A percentile compares a stretch with the other conserved stretches of the same genome.
Conservation (phyloP, 2,329 filamentous ascomycete species). For the Ophiobolus disseminans region DNA sequence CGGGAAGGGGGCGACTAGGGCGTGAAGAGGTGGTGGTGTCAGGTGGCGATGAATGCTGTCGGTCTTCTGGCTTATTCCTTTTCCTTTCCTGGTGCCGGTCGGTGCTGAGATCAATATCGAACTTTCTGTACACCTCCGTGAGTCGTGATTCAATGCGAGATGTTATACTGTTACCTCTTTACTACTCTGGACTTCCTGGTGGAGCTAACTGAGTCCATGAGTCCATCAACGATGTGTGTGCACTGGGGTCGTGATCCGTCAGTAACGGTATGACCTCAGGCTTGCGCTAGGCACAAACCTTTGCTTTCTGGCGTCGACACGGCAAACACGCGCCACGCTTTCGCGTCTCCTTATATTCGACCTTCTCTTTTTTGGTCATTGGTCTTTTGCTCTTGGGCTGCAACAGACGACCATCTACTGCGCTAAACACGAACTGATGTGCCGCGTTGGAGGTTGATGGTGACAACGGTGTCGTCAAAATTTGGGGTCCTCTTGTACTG, state of each 20-base stretch:
- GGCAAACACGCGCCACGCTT: conserved; percentile 35
- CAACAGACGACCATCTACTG: conserved; percentile 23
- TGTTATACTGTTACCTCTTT: no score
- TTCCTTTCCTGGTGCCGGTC: not conserved
- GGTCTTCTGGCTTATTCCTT: no score
- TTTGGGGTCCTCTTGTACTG: not conserved
- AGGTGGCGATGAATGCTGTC: no score
- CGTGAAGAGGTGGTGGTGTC: no score
- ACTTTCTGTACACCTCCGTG: no score
- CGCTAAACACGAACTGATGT: conserved; percentile 35
- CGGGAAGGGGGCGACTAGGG: no score
- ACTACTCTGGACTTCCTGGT: no score
- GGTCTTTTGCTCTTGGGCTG: conserved; percentile 34
- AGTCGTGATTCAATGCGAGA: no score
- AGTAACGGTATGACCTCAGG: no score
- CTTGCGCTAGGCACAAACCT: conserved; percentile 17
- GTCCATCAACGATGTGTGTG: not conserved
- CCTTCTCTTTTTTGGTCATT: conserved; percentile 35
- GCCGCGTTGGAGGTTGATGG: conserved; percentile 2
- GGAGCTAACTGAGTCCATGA: not conserved
- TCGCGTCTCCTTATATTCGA: conserved; percentile 34
- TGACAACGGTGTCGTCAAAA: not conserved
- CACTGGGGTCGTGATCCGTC: not conserved
- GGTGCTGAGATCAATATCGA: no score
- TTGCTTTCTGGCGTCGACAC: conserved; percentile 36